These are phyloP conservation scores for Phytopythium delawarense DNA, from an alignment of 352 stramenopile species.

Conservation along the genomic window DNA sequence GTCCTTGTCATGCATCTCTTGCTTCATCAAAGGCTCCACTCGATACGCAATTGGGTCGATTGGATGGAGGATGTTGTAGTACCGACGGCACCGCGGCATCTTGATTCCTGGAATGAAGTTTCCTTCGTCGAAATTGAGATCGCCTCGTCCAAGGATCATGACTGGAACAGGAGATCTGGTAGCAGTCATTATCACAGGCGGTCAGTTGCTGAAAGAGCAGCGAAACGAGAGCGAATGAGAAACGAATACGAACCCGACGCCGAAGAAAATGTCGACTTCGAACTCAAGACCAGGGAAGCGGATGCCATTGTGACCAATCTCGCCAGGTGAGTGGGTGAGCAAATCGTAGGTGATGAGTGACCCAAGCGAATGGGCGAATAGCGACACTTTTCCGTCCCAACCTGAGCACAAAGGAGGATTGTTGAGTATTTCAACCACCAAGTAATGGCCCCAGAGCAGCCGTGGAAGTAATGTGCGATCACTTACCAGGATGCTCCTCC, in stretches of 20 bases:
- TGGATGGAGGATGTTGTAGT: conserved; percentile 91
- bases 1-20: conserved; percentile 86
- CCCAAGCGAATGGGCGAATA: conserved; percentile 88
- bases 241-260: conserved; percentile 47
- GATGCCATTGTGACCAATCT: conserved; percentile 62
- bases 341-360: conserved; percentile 93
- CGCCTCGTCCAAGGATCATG: conserved; percentile 78
- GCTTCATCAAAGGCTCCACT: conserved; percentile 86
- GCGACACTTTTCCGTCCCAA: conserved; percentile 87
- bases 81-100: conserved; percentile 71
- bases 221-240: background rate
- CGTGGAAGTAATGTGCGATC: background rate
- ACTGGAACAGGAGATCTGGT: conserved; percentile 74
- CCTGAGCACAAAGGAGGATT: conserved; percentile 18
- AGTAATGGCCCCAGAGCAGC: background rate
- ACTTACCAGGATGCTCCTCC: conserved; percentile 68
- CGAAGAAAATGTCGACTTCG: conserved; percentile 86
- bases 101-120: conserved; percentile 78
- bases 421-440: background rate
- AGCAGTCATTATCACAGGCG: background rate
- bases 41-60: conserved; percentile 91
- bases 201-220: background rate
- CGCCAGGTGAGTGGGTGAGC: conserved; percentile 68
- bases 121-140: conserved; percentile 71
- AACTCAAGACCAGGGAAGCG: conserved; percentile 79